phyloP scores from a whole-genome alignment of 768 basidiomycete genomes.

The Psilocybe cubensis region DNA sequence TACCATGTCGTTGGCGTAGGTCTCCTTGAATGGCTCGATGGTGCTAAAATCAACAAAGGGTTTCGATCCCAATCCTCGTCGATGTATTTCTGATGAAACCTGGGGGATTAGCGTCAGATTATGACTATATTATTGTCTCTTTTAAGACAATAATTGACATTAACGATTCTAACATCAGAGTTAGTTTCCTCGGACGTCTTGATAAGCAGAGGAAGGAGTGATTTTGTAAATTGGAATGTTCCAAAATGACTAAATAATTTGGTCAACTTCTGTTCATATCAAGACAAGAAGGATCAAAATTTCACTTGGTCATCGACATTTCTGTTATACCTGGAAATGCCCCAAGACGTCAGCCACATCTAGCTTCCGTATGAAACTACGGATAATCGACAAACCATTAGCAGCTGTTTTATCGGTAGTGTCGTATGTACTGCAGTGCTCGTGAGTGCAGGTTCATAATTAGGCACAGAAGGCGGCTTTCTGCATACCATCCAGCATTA shows the following conservation, averaged over 20 bases:
- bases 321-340: neutral
- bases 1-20: conserved; percentile 8
- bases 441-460: neutral
- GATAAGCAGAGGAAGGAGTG: conserved; percentile 50
- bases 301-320: conserved; percentile 13
- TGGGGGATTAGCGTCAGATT: neutral
- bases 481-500: conserved; percentile 15
- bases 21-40: conserved; percentile 14
- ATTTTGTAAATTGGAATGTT: conserved; percentile 48
- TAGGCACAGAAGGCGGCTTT: neutral
- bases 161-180: conserved; percentile 57
- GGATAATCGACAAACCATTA: neutral
- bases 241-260: conserved; percentile 42
- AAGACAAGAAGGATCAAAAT: neutral
- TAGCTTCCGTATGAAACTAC: neutral
- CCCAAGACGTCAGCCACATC: neutral
- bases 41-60: conserved; percentile 8
- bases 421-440: neutral
- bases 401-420: conserved; percentile 1
- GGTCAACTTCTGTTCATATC: neutral
- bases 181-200: conserved; percentile 42
- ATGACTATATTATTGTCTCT: too few relatives aligned
- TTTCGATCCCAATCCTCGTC: conserved; percentile 2
- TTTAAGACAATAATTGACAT: conserved; percentile 34
- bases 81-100: conserved; percentile 11